phyloP scores from a whole-genome alignment of 495 filamentous ascomycete genomes.

The Pseudevernia furfuracea region DNA sequence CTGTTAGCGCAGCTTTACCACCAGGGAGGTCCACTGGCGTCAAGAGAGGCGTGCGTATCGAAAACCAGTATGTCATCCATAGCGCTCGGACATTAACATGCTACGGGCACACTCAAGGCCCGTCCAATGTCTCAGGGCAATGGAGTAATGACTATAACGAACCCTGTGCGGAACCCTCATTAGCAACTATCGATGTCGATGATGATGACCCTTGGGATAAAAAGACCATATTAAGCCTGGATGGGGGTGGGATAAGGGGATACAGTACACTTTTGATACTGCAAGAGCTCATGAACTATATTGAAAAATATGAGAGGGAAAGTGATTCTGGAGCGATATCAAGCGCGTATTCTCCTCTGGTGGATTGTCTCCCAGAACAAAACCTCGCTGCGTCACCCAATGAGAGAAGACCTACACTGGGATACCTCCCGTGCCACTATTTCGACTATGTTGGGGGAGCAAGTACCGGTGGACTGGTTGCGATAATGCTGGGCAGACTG shows the following conservation, averaged over 20 bases:
- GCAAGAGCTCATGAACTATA: constrained; percentile 5
- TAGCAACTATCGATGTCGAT: background rate
- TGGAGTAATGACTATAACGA: background rate
- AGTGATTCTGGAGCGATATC: background rate
- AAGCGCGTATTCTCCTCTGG: constrained; percentile 9
- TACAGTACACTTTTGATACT: constrained; percentile 15
- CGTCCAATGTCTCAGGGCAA: no score
- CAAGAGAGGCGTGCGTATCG: no score
- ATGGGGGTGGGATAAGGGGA: constrained; percentile 18
- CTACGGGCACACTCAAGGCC: no score
- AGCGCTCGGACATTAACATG: no score
- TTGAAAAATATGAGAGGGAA: background rate
- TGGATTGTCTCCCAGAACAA: background rate
- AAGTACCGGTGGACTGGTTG: constrained; percentile 22
- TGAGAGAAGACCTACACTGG: background rate
- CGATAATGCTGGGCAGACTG: constrained; percentile 25
- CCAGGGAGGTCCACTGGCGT: no score
- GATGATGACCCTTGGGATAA: constrained; percentile 14
- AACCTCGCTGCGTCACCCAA: background rate
- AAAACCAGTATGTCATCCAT: no score
- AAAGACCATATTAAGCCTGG: constrained; percentile 17
- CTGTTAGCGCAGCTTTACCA: no score
- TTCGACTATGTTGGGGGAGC: constrained; percentile 20
- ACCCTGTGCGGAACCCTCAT: background rate
- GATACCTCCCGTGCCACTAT: constrained; percentile 21